Evolutionary conservation across 805 yeast species (phyloP), one percentile per base, ranked within the genome.

Genomic region (Kazachstania taianensis): DNA sequence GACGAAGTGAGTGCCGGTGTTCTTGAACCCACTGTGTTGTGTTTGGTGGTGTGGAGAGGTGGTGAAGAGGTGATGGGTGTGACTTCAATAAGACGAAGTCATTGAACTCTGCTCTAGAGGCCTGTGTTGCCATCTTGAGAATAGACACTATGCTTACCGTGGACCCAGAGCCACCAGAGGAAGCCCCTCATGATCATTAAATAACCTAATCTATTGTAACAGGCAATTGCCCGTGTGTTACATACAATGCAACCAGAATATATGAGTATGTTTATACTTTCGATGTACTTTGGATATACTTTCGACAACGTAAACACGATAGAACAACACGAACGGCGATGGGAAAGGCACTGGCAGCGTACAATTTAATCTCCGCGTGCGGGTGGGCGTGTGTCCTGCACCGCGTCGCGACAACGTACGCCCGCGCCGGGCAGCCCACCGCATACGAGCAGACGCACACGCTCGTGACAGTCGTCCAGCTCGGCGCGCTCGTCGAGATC

Each of bases 141-240:
- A 92, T 92, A 53, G 99, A 92, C 61, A 92, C 99, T 34, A 87
- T 89, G 94, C 89, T 92, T 53, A 83, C 85, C 33, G 95, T 92
- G 43, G 94, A 89, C 52, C 98, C 98, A 9, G 98, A 92, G 56
- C 86, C 82, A 33, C 84, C 81, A 44, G 77, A 75, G 65, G 94
- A 87, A 65, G 95, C 84, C 50, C 87, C 89, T 17, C 96, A 89
- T 57, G 94, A 65, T 37, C 36, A 33, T 19, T 33, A 20, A 33
- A 17, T 22, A n/a, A 9, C 8, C 13, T 29, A 29, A 29, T 17
- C 18, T 4, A 15, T 29, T 29, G 20, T 29, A 29, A 26, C 16
- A 26, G 14, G 16, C 16, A 26, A 5, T 18, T 14, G 8, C 16
- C 3, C 14, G 9, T 7, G 16, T 26, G 16, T 26, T 14, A n/a